Conservation (phyloP, 2,329 filamentous ascomycete species). For the Ascochyta rabiei region DNA sequence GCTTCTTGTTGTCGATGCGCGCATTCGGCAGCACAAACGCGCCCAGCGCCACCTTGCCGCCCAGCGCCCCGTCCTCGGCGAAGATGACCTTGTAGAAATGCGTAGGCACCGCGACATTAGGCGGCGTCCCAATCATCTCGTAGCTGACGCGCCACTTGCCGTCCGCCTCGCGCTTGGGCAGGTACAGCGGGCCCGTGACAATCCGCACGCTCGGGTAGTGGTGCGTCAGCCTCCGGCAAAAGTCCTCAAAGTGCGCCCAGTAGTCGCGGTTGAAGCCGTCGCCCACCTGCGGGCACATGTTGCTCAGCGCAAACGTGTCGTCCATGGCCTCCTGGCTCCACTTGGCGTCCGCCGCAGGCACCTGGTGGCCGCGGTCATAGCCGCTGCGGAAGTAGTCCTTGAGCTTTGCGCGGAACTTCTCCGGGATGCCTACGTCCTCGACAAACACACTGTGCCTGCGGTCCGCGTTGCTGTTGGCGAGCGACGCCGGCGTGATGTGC, state of each 20-base stretch:
- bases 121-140: constrained; percentile 92
- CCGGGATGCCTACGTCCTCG: constrained; percentile 80
- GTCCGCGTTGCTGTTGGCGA: constrained; percentile 76
- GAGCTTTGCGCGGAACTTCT: constrained; percentile 85
- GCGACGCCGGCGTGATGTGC: constrained; percentile 90
- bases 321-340: constrained; percentile 96
- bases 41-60: constrained; percentile 75
- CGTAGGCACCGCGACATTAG: constrained; percentile 93
- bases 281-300: constrained; percentile 98
- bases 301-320: constrained; percentile 88
- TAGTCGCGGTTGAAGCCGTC: constrained; percentile 99
- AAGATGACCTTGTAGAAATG: constrained; percentile 99
- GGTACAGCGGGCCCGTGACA: constrained; percentile 91
- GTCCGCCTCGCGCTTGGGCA: constrained; percentile 85
- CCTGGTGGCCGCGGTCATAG: constrained; percentile 96
- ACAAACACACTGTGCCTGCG: constrained; percentile 81
- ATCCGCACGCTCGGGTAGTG: constrained; percentile 87
- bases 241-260: constrained; percentile 99
- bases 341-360: constrained; percentile 93
- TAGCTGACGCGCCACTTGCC: constrained; percentile 96
- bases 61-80: constrained; percentile 77
- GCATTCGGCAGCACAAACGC: constrained; percentile 97
- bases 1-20: constrained; percentile 83
- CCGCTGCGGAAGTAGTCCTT: constrained; percentile 95
- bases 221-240: constrained; percentile 81